Conservation (phyloP, 768 basidiomycete species). For the Tulasnella calospora region DNA sequence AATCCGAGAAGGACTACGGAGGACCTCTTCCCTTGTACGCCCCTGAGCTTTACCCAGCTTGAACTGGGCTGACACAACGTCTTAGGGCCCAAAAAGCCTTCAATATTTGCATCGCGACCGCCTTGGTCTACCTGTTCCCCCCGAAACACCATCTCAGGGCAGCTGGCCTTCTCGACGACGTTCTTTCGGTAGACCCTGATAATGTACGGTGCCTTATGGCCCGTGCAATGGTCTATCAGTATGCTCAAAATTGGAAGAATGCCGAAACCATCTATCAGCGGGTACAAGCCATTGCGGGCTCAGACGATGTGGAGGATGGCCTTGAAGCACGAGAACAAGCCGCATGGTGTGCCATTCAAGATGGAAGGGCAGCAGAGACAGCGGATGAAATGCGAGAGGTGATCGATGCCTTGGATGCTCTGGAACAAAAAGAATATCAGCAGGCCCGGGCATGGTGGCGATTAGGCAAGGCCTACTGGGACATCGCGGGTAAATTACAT, state of each 20-base stretch:
- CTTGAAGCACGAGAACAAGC: conserved; percentile 56
- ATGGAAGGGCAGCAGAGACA: conserved; percentile 46
- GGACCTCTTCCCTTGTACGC: conserved; percentile 49
- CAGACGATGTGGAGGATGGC: conserved; percentile 41
- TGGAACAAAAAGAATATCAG: conserved; percentile 51
- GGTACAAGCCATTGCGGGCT: conserved; percentile 46
- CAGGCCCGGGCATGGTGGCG: conserved; percentile 80
- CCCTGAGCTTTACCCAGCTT: neutral
- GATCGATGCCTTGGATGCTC: conserved; percentile 42
- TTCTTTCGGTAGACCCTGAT: conserved; percentile 57
- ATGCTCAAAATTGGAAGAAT: conserved; percentile 59
- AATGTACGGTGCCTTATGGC: conserved; percentile 67
- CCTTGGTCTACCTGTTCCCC: conserved; percentile 78
- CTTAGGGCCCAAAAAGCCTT: conserved; percentile 61
- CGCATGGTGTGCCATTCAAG: conserved; percentile 75
- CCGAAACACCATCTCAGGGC: conserved; percentile 88
- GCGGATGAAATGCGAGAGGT: conserved; percentile 48
- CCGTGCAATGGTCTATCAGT: conserved; percentile 65
- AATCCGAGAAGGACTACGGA: conserved; percentile 55
- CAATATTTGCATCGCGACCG: conserved; percentile 64
- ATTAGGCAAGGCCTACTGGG: conserved; percentile 72
- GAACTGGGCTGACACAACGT: neutral
- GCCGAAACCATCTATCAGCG: conserved; percentile 59
- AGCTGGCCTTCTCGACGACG: conserved; percentile 61
- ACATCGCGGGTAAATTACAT: conserved; percentile 54